phyloP scores from a whole-genome alignment of 192 early-diverging fungal species.

The Coemansia furcata region DNA sequence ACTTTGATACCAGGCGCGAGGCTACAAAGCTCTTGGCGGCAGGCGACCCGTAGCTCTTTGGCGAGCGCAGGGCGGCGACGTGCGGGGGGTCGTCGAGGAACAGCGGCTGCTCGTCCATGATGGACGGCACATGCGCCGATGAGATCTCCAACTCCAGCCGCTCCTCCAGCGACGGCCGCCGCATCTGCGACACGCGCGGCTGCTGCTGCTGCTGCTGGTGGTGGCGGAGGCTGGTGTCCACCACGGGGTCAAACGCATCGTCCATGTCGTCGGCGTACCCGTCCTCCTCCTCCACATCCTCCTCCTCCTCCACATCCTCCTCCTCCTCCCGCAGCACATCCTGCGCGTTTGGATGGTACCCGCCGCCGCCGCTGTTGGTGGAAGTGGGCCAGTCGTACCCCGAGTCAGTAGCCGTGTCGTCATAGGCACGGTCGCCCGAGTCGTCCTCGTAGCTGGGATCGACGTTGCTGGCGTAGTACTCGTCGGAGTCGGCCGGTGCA shows the following conservation, averaged over 20 bases:
- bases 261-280: slow-evolving; percentile 10
- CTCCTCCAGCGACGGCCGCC: slow-evolving; percentile 36
- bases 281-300: no score
- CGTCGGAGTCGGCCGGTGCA: slow-evolving; percentile 28
- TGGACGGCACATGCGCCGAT: slow-evolving; percentile 23
- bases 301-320: slow-evolving; percentile 14
- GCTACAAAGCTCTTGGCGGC: slow-evolving; percentile 44
- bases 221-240: slow-evolving; percentile 11
- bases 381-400: slow-evolving; percentile 2
- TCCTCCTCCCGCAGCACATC: slow-evolving; percentile 40
- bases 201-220: slow-evolving; percentile 9
- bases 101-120: slow-evolving; percentile 46
- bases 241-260: slow-evolving; percentile 21
- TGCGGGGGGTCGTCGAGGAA: slow-evolving; percentile 32
- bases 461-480: slow-evolving; percentile 26
- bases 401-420: slow-evolving; percentile 6
- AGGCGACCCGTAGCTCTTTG: slow-evolving; percentile 38
- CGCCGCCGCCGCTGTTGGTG: background rate
- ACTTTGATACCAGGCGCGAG: slow-evolving; percentile 30
- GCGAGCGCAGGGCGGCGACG: slow-evolving; percentile 9
- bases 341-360: slow-evolving; percentile 15
- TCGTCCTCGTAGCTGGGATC: slow-evolving; percentile 51
- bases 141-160: slow-evolving; percentile 19
- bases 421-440: slow-evolving; percentile 28
- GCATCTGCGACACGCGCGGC: slow-evolving; percentile 6